Evolutionary conservation across 257 asterid species (phyloP).

Genomic region (Solanum tarijense): DNA sequence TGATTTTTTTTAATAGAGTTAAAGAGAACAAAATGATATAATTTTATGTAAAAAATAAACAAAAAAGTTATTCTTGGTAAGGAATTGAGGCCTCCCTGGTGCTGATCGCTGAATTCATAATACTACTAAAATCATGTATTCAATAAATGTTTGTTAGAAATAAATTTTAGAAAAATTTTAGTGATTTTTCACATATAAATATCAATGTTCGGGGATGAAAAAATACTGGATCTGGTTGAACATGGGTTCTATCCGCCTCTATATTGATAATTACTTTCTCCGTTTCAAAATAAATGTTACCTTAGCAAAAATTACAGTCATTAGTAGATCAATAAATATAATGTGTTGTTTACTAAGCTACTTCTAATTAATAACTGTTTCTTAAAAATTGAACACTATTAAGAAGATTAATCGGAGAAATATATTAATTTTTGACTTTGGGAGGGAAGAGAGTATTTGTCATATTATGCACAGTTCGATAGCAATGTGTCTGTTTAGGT

Average conservation of each 20-base stretch:
- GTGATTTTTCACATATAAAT: background rate
- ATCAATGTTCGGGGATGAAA: background rate
- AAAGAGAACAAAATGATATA: no score
- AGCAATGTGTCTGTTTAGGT: constrained; percentile 18
- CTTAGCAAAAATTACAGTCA: background rate
- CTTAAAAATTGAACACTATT: background rate
- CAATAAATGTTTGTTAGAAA: background rate
- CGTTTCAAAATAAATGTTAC: no score
- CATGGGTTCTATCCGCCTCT: background rate
- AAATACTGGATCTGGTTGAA: background rate
- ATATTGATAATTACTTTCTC: background rate
- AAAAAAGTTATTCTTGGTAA: no score
- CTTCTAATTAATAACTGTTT: background rate
- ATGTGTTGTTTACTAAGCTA: background rate
- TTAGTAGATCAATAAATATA: background rate
- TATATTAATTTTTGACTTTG: background rate
- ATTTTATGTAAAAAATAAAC: no score
- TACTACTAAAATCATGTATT: background rate
- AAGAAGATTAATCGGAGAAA: background rate
- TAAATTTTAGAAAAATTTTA: no score
- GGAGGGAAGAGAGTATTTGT: background rate
- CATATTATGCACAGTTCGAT: constrained; percentile 18
- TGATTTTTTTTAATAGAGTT: no score
- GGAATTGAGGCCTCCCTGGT: no score
- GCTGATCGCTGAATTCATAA: background rate